These are phyloP conservation scores for Coprinopsis marcescibilis DNA, from an alignment of 768 basidiomycete species.

Conservation along the genomic window DNA sequence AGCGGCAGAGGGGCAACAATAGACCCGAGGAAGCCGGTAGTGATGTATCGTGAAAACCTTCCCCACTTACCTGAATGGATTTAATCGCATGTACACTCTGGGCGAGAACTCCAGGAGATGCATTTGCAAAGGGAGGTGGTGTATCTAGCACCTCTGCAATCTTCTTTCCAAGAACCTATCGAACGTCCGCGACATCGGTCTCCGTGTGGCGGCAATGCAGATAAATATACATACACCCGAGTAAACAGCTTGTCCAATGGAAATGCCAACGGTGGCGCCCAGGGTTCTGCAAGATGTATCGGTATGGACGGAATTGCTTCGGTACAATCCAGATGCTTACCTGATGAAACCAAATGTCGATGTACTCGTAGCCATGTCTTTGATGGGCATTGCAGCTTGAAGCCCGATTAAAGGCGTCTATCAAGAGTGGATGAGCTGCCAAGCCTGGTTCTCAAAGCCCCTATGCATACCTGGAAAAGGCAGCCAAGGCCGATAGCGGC, in stretches of 20 bases:
- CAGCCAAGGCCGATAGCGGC: constrained; percentile 61
- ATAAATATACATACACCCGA: constrained; percentile 39
- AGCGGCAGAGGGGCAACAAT: no score
- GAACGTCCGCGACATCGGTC: no score
- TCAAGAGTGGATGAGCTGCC: constrained; percentile 4
- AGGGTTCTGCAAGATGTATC: constrained; percentile 39
- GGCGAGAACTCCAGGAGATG: constrained; percentile 35
- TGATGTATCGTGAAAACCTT: no score
- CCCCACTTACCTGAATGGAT: constrained; percentile 39
- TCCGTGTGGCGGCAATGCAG: background rate
- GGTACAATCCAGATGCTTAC: constrained; percentile 26
- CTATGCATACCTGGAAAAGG: constrained; percentile 49
- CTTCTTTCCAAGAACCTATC: constrained; percentile 32
- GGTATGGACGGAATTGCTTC: no score
- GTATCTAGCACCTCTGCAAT: constrained; percentile 30
- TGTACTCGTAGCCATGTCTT: constrained; percentile 82
- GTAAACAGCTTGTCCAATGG: constrained; percentile 69
- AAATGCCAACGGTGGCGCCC: constrained; percentile 73
- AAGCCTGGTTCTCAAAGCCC: background rate
- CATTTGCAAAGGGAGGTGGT: constrained; percentile 23
- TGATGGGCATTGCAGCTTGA: constrained; percentile 83
- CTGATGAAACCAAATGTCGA: constrained; percentile 65
- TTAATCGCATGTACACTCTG: constrained; percentile 41
- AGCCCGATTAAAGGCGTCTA: constrained; percentile 66
- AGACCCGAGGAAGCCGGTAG: no score